Conservation (phyloP, 345 rosid genomes). For the Brassica carinata region DNA sequence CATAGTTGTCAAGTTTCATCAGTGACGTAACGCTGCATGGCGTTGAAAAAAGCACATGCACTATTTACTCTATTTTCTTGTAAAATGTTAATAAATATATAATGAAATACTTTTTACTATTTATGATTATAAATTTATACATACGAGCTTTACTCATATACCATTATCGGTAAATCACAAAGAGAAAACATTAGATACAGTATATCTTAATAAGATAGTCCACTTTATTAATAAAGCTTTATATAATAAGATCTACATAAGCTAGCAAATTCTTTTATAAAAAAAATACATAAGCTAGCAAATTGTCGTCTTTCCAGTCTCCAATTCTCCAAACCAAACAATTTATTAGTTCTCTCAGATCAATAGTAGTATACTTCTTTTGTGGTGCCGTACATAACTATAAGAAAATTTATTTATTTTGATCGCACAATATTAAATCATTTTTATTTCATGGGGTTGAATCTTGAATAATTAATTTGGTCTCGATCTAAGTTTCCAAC, state of each 20-base stretch:
- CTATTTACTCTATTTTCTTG: not conserved
- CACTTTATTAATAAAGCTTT: not conserved
- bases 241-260: not conserved
- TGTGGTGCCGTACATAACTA: constrained; percentile 18
- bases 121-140: not conserved
- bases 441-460: constrained; percentile 20
- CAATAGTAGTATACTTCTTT: not conserved
- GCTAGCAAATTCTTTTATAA: not conserved
- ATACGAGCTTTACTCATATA: not conserved
- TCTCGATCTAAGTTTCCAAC: constrained; percentile 27
- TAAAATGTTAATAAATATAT: not conserved
- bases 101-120: not conserved
- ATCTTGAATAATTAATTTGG: constrained; percentile 24
- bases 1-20: constrained; percentile 33
- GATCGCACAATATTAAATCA: not conserved
- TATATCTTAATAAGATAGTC: not conserved
- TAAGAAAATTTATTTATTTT: not conserved
- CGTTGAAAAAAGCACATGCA: constrained; percentile 30
- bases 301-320: constrained; percentile 31
- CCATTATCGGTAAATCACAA: not conserved
- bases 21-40: constrained; percentile 40
- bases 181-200: not conserved
- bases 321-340: constrained; percentile 32
- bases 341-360: not conserved
- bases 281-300: not conserved